A percentile compares a stretch with the other conserved stretches of the same genome.
These are phyloP conservation scores for Quercus alba DNA, from an alignment of 306 rosid genomes.

Conservation along the genomic window DNA sequence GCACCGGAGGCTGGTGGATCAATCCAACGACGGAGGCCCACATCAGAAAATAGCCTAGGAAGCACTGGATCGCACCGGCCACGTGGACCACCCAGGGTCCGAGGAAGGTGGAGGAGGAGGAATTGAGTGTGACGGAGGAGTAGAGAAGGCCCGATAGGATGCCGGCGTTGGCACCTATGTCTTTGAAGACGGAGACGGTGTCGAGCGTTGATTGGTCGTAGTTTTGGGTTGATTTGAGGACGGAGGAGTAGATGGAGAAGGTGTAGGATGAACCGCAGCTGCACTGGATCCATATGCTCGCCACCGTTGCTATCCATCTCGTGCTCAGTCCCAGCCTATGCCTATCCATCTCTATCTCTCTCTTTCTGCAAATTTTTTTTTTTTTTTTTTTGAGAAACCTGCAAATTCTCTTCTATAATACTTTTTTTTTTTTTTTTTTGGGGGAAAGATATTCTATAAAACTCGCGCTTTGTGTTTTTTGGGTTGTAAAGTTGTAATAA, in stretches of 20 bases:
- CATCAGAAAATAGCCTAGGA: slow-evolving; percentile 58
- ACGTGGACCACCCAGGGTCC: slow-evolving; percentile 80
- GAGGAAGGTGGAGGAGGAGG: background rate
- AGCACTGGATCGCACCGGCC: slow-evolving; percentile 60
- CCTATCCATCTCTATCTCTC: slow-evolving; percentile 28
- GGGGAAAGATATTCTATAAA: too few species aligned
- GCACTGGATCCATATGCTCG: slow-evolving; percentile 82
- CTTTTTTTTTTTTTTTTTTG: too few species aligned
- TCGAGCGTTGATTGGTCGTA: slow-evolving; percentile 91
- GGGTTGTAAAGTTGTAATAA: too few species aligned
- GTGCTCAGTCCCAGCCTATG: slow-evolving; percentile 31
- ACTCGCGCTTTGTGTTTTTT: too few species aligned
- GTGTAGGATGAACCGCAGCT: slow-evolving; percentile 80
- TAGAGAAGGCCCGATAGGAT: slow-evolving; percentile 72
- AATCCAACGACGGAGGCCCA: slow-evolving; percentile 78
- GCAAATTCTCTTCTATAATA: too few species aligned
- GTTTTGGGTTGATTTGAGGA: slow-evolving; percentile 62
- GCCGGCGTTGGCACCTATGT: slow-evolving; percentile 85
- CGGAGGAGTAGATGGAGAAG: slow-evolving; percentile 76
- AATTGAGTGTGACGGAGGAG: slow-evolving; percentile 51
- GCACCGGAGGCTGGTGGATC: slow-evolving; percentile 56
- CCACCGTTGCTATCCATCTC: slow-evolving; percentile 64
- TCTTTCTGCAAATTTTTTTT: too few species aligned
- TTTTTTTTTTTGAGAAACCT: too few species aligned
- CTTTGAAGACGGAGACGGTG: slow-evolving; percentile 93